Evolutionary conservation across 495 filamentous ascomycete species (phyloP).

Genomic region (Penicillium subrubescens): DNA sequence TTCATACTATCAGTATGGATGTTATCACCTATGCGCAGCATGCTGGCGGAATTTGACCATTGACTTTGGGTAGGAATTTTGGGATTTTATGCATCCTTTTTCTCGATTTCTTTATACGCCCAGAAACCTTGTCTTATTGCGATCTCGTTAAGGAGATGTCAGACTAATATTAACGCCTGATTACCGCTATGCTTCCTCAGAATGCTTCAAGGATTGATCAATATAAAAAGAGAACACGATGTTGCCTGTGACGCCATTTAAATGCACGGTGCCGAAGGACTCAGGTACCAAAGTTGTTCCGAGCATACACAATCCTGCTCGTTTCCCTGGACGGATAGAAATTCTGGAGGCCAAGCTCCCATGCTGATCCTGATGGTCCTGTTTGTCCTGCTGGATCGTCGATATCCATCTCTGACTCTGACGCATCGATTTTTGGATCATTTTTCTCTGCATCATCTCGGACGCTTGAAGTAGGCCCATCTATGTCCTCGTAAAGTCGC

Average conservation of each 20-base stretch:
- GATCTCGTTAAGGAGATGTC: background rate
- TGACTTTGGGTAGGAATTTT: background rate
- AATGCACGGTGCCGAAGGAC: background rate
- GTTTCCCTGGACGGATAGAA: constrained; percentile 25
- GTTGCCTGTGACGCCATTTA: background rate
- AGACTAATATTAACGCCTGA: background rate
- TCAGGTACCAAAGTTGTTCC: constrained; percentile 13
- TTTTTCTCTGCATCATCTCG: background rate
- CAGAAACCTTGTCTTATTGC: no score
- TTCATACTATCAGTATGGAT: background rate
- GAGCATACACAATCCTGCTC: constrained; percentile 9
- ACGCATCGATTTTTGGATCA: no score
- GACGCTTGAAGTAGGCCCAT: background rate
- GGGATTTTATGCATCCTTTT: background rate
- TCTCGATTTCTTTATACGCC: background rate
- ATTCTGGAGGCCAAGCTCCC: constrained; percentile 30
- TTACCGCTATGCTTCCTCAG: background rate
- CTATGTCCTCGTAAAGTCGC: constrained; percentile 18
- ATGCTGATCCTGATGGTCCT: constrained; percentile 3
- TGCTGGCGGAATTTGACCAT: background rate
- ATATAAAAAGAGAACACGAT: background rate
- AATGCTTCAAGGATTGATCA: background rate
- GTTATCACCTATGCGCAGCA: background rate
- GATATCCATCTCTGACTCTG: background rate
- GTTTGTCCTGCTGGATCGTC: background rate